A percentile compares a stretch with the other conserved stretches of the same genome.
phyloP scores from a whole-genome alignment of 225 moss, liverwort and hornwort species.

The Physcomitrellopsis africana region DNA sequence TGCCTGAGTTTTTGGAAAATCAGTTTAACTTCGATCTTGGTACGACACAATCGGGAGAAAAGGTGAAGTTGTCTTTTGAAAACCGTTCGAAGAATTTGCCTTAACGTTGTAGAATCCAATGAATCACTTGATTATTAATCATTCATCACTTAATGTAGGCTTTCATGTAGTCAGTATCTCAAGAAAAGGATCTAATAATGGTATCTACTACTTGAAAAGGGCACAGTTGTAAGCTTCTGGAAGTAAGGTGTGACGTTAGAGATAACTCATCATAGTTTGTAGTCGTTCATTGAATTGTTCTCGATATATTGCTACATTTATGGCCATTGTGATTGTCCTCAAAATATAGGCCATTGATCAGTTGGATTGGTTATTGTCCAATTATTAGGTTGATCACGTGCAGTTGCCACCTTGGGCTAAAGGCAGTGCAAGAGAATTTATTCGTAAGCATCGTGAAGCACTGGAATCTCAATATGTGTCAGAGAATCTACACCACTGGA shows the following conservation, averaged over 20 bases:
- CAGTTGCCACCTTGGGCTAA: slow-evolving; percentile 98
- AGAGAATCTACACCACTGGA: slow-evolving; percentile 99
- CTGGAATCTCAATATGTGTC: slow-evolving; percentile 98
- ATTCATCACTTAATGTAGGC: neutral
- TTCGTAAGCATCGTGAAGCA: slow-evolving; percentile 94
- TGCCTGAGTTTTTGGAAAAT: slow-evolving; percentile 96
- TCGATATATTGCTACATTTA: neutral
- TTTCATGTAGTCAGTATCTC: neutral
- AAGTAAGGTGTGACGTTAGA: neutral
- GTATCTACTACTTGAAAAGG: neutral
- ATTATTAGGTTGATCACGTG: slow-evolving; percentile 84
- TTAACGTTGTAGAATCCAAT: neutral
- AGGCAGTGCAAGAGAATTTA: slow-evolving; percentile 95
- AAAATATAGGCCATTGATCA: neutral
- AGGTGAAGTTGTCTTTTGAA: slow-evolving; percentile 44
- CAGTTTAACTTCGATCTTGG: slow-evolving; percentile 91
- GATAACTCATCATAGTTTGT: slow-evolving; percentile 6
- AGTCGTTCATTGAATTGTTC: neutral
- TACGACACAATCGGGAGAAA: slow-evolving; percentile 88
- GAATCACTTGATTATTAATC: neutral
- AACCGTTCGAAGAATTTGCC: neutral
- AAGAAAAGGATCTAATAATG: neutral
- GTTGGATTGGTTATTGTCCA: slow-evolving; percentile 19
- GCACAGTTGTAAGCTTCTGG: neutral
- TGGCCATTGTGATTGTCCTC: neutral